Evolutionary conservation across 73 alveolate genomes (phyloP).

Genomic region (Tetrahymena elliotti): DNA sequence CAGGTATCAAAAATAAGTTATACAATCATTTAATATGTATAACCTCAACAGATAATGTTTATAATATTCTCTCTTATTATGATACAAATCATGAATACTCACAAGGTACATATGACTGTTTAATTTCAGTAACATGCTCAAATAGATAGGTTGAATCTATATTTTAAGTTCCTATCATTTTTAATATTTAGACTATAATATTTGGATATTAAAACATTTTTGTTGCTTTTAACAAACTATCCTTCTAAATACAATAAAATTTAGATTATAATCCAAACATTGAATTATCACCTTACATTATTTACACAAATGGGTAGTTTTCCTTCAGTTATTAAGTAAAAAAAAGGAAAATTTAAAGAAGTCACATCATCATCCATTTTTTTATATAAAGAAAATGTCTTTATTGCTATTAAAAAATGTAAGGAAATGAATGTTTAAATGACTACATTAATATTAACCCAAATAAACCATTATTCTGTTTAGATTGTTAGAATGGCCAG

Average conservation of each 20-base stretch:
- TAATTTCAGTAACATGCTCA: not conserved
- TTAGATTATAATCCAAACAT: not conserved
- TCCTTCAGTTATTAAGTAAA: not conserved
- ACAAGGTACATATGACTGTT: not conserved
- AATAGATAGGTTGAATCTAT: not conserved
- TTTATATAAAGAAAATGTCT: not conserved
- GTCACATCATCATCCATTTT: not conserved
- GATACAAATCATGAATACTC: not conserved
- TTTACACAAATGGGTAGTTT: not conserved
- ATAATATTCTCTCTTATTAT: not conserved
- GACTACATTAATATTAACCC: not conserved
- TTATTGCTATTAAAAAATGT: not conserved
- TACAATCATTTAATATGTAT: not conserved
- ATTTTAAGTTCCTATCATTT: not conserved
- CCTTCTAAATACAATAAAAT: no score
- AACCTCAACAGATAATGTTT: not conserved
- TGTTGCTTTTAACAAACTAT: not conserved
- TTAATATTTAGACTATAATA: no score
- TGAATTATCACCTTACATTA: not conserved
- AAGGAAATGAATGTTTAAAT: not conserved
- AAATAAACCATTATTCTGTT: not conserved
- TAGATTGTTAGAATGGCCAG: not conserved
- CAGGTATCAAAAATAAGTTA: no score
- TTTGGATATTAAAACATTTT: not conserved
- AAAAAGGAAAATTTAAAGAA: not conserved